phyloP scores from a whole-genome alignment of 805 yeast genomes.

The Starmerella floris region DNA sequence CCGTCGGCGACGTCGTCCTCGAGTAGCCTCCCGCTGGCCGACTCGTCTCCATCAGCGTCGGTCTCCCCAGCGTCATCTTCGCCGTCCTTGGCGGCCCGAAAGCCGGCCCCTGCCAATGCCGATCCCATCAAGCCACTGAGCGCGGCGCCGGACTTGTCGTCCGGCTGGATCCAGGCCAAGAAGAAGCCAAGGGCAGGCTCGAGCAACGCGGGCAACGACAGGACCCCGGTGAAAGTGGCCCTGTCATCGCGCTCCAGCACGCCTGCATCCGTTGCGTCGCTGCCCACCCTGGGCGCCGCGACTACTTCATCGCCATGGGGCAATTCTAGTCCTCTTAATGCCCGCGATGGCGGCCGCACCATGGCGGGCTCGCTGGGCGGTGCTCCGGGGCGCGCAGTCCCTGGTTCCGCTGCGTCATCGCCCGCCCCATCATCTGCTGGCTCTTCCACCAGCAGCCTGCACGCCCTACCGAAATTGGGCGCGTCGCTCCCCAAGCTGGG shows the following conservation, averaged over 20 bases:
- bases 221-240: not conserved
- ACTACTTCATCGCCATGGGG: too few relatives aligned
- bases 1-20: too few relatives aligned
- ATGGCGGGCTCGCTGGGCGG: too few relatives aligned
- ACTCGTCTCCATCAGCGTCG: not conserved
- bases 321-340: too few relatives aligned
- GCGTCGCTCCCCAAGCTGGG: not conserved
- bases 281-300: too few relatives aligned
- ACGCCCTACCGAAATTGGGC: conserved; percentile 1
- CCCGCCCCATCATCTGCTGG: not conserved
- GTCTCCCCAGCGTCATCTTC: not conserved
- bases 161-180: conserved; percentile 10
- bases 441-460: not conserved
- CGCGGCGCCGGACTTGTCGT: not conserved
- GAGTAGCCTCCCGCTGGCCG: too few relatives aligned
- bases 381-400: too few relatives aligned
- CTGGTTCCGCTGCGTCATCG: not conserved
- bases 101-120: too few relatives aligned
- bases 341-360: too few relatives aligned
- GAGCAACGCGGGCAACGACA: not conserved
- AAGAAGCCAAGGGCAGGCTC: conserved; percentile 3
- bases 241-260: too few relatives aligned
- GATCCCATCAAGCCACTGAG: not conserved
- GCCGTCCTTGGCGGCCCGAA: not conserved
- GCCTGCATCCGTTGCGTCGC: too few relatives aligned